Evolutionary conservation across 345 rosid species (phyloP).

Genomic region (Boechera retrofracta): DNA sequence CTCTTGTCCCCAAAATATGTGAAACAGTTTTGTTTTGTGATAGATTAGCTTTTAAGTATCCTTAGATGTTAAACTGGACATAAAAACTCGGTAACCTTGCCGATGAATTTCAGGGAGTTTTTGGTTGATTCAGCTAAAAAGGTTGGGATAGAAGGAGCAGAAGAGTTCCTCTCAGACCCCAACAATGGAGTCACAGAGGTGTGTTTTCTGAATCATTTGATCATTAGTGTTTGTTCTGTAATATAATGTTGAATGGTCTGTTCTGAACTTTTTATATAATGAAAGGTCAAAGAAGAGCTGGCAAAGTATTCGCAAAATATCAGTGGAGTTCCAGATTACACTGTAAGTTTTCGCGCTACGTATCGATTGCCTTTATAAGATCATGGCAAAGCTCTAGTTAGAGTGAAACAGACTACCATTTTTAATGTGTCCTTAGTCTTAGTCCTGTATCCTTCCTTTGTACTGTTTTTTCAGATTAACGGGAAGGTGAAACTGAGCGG

Average conservation of each 20-base stretch:
- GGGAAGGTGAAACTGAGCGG: constrained; percentile 79
- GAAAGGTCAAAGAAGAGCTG: constrained; percentile 75
- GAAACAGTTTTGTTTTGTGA: constrained; percentile 4
- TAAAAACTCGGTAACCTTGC: not conserved
- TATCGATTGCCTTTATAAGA: not conserved
- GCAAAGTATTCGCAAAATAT: constrained; percentile 62
- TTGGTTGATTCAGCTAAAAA: constrained; percentile 76
- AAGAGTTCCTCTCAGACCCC: constrained; percentile 76
- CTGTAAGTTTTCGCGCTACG: constrained; percentile 52
- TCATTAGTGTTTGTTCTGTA: not conserved
- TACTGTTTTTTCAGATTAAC: constrained; percentile 63
- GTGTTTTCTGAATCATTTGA: constrained; percentile 11
- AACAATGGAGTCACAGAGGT: constrained; percentile 67
- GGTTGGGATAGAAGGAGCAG: constrained; percentile 81
- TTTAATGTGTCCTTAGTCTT: constrained; percentile 13
- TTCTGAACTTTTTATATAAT: constrained; percentile 12
- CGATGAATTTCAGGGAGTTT: constrained; percentile 63
- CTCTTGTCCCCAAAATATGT: not conserved
- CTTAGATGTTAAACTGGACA: not conserved
- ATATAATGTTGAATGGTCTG: not conserved
- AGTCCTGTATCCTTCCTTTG: not conserved
- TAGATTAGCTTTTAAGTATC: not conserved
- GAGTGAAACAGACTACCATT: not conserved
- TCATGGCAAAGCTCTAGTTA: not conserved
- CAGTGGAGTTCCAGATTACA: constrained; percentile 78